Evolutionary conservation across 2,329 filamentous ascomycete species (phyloP).

Genomic region (Aureobasidium sp.): DNA sequence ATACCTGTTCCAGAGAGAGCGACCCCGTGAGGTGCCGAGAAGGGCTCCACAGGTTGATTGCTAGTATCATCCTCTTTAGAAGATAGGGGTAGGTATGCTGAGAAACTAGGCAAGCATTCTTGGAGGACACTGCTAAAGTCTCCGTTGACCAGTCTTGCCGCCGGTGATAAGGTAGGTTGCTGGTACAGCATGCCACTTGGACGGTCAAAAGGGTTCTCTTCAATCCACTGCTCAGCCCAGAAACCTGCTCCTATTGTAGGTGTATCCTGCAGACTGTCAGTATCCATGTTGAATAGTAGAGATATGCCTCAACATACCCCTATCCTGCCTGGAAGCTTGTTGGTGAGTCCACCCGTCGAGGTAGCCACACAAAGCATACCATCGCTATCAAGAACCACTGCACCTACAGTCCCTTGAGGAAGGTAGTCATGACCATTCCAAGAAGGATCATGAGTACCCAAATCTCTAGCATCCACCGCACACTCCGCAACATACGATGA

Average conservation of each 20-base stretch:
- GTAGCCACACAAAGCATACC: slow-evolving; percentile 63
- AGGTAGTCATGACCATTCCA: slow-evolving; percentile 60
- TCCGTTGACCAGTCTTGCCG: slow-evolving; percentile 23
- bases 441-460: slow-evolving; percentile 24
- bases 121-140: slow-evolving; percentile 43
- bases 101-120: slow-evolving; percentile 48
- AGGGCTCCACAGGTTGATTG: neutral
- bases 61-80: neutral
- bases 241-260: slow-evolving; percentile 77
- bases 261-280: slow-evolving; percentile 49
- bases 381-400: slow-evolving; percentile 68
- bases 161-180: slow-evolving; percentile 14
- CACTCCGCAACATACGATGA: neutral
- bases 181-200: slow-evolving; percentile 2
- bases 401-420: slow-evolving; percentile 77
- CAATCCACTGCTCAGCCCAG: slow-evolving; percentile 78
- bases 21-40: slow-evolving; percentile 16
- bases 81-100: slow-evolving; percentile 28
- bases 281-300: neutral
- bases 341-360: slow-evolving; percentile 71
- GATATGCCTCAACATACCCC: slow-evolving; percentile 35
- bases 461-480: slow-evolving; percentile 5
- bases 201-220: slow-evolving; percentile 25
- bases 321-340: slow-evolving; percentile 76
- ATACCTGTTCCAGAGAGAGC: slow-evolving; percentile 23